phyloP scores from a whole-genome alignment of 257 asterid species.

The Gynochthodes officinalis region DNA sequence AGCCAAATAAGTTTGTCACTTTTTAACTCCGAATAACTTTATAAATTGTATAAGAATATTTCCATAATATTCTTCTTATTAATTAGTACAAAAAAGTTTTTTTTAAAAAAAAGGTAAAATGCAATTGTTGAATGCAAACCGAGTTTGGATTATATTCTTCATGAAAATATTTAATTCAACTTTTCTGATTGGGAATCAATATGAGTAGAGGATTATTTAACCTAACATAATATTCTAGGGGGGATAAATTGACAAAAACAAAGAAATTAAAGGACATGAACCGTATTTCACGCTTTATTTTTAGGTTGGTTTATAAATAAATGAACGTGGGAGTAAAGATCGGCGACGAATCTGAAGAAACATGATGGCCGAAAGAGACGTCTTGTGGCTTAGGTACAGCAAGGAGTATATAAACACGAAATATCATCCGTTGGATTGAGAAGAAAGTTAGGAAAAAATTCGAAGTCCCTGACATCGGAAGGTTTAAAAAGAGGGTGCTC shows the following conservation, averaged over 20 bases:
- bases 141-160: neutral
- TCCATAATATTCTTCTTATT: too few species aligned
- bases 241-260: neutral
- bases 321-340: conserved; percentile 25
- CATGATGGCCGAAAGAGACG: conserved; percentile 22
- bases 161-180: neutral
- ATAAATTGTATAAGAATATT: too few species aligned
- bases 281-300: neutral
- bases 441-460: neutral
- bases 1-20: too few species aligned
- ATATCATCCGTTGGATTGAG: neutral
- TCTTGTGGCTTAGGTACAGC: neutral
- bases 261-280: neutral
- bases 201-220: neutral
- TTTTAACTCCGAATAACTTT: too few species aligned
- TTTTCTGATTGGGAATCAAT: neutral
- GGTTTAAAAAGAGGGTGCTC: neutral
- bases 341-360: conserved; percentile 42
- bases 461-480: neutral
- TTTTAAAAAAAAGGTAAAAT: neutral
- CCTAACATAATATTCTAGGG: neutral
- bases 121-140: too few species aligned
- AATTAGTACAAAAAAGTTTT: neutral
- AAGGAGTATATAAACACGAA: neutral
- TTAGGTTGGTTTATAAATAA: neutral